Evolutionary conservation across 331 rosid species (phyloP), one percentile per base, ranked within the genome.

Genomic region (Pyracantha coccinea): DNA sequence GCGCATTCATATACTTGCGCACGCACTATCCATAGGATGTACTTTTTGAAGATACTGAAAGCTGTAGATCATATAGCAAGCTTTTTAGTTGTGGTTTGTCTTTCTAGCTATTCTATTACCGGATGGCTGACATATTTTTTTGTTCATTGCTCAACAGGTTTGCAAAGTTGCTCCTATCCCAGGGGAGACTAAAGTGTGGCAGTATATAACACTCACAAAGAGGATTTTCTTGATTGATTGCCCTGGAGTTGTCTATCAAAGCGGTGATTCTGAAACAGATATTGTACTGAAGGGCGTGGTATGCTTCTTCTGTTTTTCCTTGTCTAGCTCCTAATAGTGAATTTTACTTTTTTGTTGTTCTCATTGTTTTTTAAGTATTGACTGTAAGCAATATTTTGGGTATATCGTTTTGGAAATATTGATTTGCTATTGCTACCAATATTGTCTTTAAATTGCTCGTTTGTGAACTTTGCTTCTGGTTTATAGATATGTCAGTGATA

Each of bases 141-240:
- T 38, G 12, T 62, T 73, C n/a, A 54, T 73, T 54, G 41, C 80
- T 67, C 64, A 28, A 66, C 68, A 94, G 97, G 99, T 95, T 41
- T 95, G 99, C 90, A 95, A 90, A 89, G 99, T 92, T 77, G 97
- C 97, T 73, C 97, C 97, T 73, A 95, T 92, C 75, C 97, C 96
- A 2, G 97, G 97, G 80, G 96, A 95, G 77, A 92, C 97, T 4
- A 89, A 92, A 85, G 99, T 90, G 73, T 92, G 97, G 99, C 97
- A 95, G 69, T 95, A 92, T 78, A 92, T 95, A 50, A 90, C 99
- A 33, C 99, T 95, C 68, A 95, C 96, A 25, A 92, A 95, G 92
- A 95, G 96, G 86, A 95, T 92, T 74, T 89, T 92, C 80, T 77
- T 94, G 86, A 94, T 94, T 65, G 99, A 94, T 71, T 92, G 96